These are phyloP conservation scores for Acacia pycnantha DNA, from an alignment of 331 rosid genomes.

Conservation along the genomic window DNA sequence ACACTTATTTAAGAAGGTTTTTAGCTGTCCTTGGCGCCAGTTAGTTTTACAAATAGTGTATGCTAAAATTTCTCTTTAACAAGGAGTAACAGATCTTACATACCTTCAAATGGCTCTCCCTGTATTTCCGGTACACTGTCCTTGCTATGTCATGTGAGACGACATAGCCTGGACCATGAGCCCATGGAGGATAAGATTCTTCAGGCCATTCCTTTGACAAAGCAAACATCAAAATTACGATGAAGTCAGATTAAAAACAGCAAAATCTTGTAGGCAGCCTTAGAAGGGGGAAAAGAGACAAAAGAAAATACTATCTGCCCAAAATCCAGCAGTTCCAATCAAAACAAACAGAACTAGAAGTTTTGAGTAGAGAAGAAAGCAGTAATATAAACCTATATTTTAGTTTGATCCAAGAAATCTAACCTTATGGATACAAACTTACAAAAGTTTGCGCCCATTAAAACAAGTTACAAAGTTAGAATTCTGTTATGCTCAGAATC, in stretches of 20 bases:
- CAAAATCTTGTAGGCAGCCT: neutral
- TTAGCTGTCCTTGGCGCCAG: neutral
- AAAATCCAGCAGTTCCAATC: neutral
- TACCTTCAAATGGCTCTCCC: constrained; percentile 78
- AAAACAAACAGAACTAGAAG: neutral
- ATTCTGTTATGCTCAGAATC: constrained; percentile 7
- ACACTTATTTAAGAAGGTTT: neutral
- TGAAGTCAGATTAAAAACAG: constrained; percentile 10
- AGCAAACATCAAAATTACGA: constrained; percentile 23
- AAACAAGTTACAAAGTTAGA: neutral
- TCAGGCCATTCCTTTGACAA: constrained; percentile 84
- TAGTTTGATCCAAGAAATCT: neutral
- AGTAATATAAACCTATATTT: neutral
- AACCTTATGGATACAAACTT: neutral
- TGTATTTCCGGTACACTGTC: constrained; percentile 53
- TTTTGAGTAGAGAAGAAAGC: neutral
- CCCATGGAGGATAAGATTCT: constrained; percentile 91
- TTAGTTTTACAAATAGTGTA: neutral
- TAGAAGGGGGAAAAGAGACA: neutral
- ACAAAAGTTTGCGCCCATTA: neutral
- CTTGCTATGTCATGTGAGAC: constrained; percentile 82
- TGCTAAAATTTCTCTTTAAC: neutral
- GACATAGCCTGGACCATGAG: constrained; percentile 98
- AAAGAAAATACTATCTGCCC: neutral
- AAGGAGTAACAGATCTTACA: neutral